phyloP scores from a whole-genome alignment of 1,284 basidiomycete species.

The Lignosus rhinocerotis region DNA sequence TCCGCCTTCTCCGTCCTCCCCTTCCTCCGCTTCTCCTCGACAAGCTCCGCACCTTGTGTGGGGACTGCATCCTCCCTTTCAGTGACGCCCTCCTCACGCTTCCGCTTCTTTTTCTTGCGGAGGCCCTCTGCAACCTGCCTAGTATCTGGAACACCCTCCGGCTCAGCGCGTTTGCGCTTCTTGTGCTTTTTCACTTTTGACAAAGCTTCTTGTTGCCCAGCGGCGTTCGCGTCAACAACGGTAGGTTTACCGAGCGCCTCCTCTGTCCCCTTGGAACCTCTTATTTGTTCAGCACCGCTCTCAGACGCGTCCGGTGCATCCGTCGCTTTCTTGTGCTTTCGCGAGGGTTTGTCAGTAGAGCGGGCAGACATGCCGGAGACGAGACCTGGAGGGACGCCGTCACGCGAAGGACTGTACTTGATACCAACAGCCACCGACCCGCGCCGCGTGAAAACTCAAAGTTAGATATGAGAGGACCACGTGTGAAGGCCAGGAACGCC shows the following conservation, averaged over 20 bases:
- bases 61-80: slow-evolving; percentile 14
- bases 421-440: slow-evolving; percentile 23
- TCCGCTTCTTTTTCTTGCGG: slow-evolving; percentile 27
- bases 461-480: not conserved
- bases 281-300: slow-evolving; percentile 3
- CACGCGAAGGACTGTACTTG: not conserved
- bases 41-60: not conserved
- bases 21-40: slow-evolving; percentile 26
- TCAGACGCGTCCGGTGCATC: not conserved
- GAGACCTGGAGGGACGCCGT: not conserved
- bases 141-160: not conserved
- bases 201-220: not conserved
- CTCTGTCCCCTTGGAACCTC: slow-evolving; percentile 16
- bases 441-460: slow-evolving; percentile 2
- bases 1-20: slow-evolving; percentile 20
- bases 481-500: slow-evolving; percentile 4
- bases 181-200: slow-evolving; percentile 18
- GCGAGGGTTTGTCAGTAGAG: slow-evolving; percentile 5
- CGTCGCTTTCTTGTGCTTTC: slow-evolving; percentile 15
- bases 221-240: not conserved
- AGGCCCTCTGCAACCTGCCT: not conserved
- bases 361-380: slow-evolving; percentile 6
- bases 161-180: slow-evolving; percentile 16
- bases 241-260: not conserved
- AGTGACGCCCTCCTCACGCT: slow-evolving; percentile 8